phyloP scores from a whole-genome alignment of 1,284 basidiomycete species.

The Termitomyces sp. region DNA sequence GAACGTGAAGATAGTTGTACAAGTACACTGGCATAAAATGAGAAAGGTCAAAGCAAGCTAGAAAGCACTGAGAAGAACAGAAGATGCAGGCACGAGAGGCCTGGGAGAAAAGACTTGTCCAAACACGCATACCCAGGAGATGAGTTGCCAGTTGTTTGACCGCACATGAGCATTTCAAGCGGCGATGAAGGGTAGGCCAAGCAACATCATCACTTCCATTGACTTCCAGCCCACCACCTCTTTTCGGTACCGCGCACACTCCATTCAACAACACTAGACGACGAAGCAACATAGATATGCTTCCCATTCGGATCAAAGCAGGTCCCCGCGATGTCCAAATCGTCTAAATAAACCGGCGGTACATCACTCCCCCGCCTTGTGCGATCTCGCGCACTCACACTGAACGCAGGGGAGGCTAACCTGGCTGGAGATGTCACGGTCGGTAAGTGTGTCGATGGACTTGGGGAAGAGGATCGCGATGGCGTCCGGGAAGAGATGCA shows the following conservation, averaged over 20 bases:
- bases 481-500: constrained; percentile 24
- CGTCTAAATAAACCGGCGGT: constrained; percentile 27
- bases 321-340: constrained; percentile 64
- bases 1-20: neutral
- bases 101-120: no score
- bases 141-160: neutral
- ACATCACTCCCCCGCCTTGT: constrained; percentile 1
- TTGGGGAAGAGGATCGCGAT: constrained; percentile 23
- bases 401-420: constrained; percentile 2
- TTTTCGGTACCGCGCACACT: constrained; percentile 53
- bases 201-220: constrained; percentile 23
- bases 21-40: neutral
- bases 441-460: constrained; percentile 13
- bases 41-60: neutral
- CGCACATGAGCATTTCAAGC: neutral
- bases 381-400: neutral
- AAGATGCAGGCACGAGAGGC: neutral
- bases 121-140: neutral
- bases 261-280: constrained; percentile 63
- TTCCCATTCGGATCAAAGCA: constrained; percentile 71
- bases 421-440: neutral
- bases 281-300: constrained; percentile 63
- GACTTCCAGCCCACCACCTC: constrained; percentile 49
- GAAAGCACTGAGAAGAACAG: neutral
- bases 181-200: neutral